These are phyloP conservation scores for Colletotrichum magnum DNA, from an alignment of 2,329 filamentous ascomycete species.

Conservation along the genomic window DNA sequence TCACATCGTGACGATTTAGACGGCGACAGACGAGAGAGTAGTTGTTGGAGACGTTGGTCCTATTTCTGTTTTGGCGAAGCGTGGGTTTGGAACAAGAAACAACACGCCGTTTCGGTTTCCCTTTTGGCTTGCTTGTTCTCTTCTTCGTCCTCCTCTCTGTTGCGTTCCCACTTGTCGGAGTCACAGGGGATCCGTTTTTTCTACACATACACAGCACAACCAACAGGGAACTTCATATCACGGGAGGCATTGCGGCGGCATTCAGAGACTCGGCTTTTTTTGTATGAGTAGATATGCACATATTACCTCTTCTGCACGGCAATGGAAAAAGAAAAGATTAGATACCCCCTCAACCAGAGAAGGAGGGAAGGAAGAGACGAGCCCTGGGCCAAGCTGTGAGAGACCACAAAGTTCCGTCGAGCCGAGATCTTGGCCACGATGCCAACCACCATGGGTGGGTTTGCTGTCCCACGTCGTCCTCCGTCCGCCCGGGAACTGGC, in stretches of 20 bases:
- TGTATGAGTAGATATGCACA: slow-evolving; percentile 37
- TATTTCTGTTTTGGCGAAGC: background rate
- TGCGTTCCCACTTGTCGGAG: background rate
- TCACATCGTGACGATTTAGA: slow-evolving; percentile 10
- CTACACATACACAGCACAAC: slow-evolving; percentile 3
- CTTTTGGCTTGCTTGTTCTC: slow-evolving; percentile 8
- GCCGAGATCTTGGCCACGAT: background rate
- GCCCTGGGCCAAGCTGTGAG: background rate
- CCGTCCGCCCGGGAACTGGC: slow-evolving; percentile 31
- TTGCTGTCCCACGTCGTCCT: background rate
- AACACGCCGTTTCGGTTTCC: slow-evolving; percentile 10
- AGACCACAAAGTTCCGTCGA: background rate
- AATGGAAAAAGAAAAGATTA: slow-evolving; percentile 16
- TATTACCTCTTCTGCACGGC: slow-evolving; percentile 5
- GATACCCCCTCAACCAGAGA: slow-evolving; percentile 25
- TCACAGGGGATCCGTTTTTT: slow-evolving; percentile 12
- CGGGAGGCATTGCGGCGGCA: slow-evolving; percentile 33
- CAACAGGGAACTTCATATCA: slow-evolving; percentile 9
- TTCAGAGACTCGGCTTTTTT: slow-evolving; percentile 15
- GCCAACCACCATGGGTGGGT: too few species aligned
- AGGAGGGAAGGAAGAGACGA: background rate
- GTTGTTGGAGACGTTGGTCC: slow-evolving; percentile 18
- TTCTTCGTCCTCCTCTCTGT: background rate
- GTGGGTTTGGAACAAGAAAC: background rate
- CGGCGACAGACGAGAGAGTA: background rate